Evolutionary conservation across 371 early-diverging fungal genomes (phyloP).

Genomic region (Haplosporangium sp.): DNA sequence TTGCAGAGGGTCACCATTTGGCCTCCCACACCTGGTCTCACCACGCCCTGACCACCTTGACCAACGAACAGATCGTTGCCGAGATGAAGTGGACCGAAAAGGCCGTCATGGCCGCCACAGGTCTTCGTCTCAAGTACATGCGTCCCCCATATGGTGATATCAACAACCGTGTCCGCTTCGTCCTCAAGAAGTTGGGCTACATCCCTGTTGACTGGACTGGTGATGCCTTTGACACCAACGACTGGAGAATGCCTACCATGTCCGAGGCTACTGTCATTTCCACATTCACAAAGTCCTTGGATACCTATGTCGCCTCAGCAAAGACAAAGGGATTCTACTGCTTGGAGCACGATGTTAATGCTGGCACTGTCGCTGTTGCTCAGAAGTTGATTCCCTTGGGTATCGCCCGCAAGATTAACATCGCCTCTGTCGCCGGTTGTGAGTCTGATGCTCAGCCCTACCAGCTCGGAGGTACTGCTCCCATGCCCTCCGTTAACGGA

Average conservation of each 20-base stretch:
- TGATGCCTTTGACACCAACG: constrained; percentile 54
- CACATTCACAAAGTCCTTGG: constrained; percentile 24
- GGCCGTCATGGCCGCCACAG: constrained; percentile 73
- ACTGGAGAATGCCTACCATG: constrained; percentile 38
- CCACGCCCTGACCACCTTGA: constrained; percentile 65
- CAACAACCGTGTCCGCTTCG: constrained; percentile 74
- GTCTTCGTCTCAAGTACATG: constrained; percentile 62
- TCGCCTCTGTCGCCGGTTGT: constrained; percentile 42
- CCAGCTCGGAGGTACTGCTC: constrained; percentile 31
- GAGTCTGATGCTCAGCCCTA: constrained; percentile 43
- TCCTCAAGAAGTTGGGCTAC: constrained; percentile 68
- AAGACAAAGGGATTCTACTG: constrained; percentile 54
- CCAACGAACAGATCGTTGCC: constrained; percentile 76
- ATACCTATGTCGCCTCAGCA: constrained; percentile 23
- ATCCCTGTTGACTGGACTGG: constrained; percentile 59
- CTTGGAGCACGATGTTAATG: constrained; percentile 47
- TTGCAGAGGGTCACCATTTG: constrained; percentile 56
- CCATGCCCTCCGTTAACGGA: constrained; percentile 15
- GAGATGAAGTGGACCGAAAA: constrained; percentile 77
- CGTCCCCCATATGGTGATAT: constrained; percentile 76
- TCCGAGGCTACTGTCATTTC: constrained; percentile 12
- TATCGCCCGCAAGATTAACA: constrained; percentile 32
- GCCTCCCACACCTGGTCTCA: constrained; percentile 71
- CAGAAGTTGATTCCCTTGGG: constrained; percentile 44
- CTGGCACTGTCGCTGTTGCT: constrained; percentile 21